These are phyloP conservation scores for Pisolithus microcarpus DNA, from an alignment of 768 basidiomycete species.

Conservation along the genomic window DNA sequence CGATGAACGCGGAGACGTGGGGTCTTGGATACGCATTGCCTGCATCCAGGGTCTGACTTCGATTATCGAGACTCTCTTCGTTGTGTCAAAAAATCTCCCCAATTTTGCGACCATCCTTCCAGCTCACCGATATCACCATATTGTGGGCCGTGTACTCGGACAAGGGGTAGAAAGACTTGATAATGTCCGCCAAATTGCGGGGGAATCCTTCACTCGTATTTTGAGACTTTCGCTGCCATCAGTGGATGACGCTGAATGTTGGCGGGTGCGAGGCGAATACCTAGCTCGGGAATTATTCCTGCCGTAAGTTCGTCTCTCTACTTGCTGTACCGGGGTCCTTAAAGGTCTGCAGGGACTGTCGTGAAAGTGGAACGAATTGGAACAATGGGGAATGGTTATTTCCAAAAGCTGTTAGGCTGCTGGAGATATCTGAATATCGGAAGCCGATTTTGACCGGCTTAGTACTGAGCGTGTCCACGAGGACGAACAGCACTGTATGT, in stretches of 20 bases:
- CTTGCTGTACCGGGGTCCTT: not conserved
- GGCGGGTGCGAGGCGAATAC: constrained; percentile 44
- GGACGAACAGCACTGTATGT: constrained; percentile 79
- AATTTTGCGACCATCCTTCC: constrained; percentile 57
- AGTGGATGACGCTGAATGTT: constrained; percentile 33
- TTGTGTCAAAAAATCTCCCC: constrained; percentile 32
- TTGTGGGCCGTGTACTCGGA: constrained; percentile 68
- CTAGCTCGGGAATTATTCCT: constrained; percentile 50
- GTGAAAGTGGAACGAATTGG: constrained; percentile 42
- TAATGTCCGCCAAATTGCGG: constrained; percentile 79
- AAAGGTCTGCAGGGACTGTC: constrained; percentile 24
- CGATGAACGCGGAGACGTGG: constrained; percentile 94
- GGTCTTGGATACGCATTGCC: constrained; percentile 87
- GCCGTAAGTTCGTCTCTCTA: constrained; percentile 30
- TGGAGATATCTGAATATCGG: constrained; percentile 59
- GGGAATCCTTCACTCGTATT: constrained; percentile 49
- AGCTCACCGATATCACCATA: constrained; percentile 44
- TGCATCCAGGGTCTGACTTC: constrained; percentile 61
- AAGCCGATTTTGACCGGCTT: constrained; percentile 59
- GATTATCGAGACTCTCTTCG: constrained; percentile 46
- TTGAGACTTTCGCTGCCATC: constrained; percentile 41
- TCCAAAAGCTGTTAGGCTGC: constrained; percentile 59
- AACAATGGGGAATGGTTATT: constrained; percentile 70
- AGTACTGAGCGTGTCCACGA: constrained; percentile 74
- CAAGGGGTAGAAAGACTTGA: constrained; percentile 89